Percentiles rank a stretch among this genome's conserved stretches.
Conservation (phyloP, 352 stramenopile species). For the Vaucheria bursata region DNA sequence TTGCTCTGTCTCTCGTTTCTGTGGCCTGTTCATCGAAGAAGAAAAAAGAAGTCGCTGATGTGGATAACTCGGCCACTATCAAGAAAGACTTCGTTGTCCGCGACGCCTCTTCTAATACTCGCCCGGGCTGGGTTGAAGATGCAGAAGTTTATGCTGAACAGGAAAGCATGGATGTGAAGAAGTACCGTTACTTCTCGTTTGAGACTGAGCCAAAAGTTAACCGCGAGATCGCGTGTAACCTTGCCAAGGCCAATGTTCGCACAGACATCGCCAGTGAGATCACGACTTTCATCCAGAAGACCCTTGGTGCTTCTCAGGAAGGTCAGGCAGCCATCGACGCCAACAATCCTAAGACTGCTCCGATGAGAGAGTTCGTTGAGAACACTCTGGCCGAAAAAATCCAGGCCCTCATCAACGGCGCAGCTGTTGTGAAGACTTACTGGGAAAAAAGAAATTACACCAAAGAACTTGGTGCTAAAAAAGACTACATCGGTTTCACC, state of each 20-base stretch:
- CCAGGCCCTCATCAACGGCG: not conserved
- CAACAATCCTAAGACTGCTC: not conserved
- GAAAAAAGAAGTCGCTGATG: not conserved
- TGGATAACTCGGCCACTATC: not conserved
- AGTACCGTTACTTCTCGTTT: not conserved
- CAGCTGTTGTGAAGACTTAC: not conserved
- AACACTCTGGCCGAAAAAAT: not conserved
- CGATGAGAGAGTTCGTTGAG: not conserved
- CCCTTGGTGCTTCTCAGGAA: not conserved
- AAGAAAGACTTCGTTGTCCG: not conserved
- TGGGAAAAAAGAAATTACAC: not conserved
- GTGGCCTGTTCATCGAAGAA: not conserved
- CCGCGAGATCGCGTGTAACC: not conserved
- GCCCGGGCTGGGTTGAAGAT: not conserved
- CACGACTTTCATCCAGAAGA: conserved; percentile 2
- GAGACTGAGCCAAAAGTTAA: conserved; percentile 3
- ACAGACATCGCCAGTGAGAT: not conserved
- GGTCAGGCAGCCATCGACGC: not conserved
- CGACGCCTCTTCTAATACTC: not conserved
- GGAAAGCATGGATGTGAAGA: not conserved
- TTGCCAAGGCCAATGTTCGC: not conserved
- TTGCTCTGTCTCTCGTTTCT: not conserved
- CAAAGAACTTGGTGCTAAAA: not conserved
- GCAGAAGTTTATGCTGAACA: not conserved
- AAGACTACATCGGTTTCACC: conserved; percentile 2